Base-by-base conservation (phyloP, 2,329 filamentous ascomycete genomes). In the Neobulgaria alba region DNA sequence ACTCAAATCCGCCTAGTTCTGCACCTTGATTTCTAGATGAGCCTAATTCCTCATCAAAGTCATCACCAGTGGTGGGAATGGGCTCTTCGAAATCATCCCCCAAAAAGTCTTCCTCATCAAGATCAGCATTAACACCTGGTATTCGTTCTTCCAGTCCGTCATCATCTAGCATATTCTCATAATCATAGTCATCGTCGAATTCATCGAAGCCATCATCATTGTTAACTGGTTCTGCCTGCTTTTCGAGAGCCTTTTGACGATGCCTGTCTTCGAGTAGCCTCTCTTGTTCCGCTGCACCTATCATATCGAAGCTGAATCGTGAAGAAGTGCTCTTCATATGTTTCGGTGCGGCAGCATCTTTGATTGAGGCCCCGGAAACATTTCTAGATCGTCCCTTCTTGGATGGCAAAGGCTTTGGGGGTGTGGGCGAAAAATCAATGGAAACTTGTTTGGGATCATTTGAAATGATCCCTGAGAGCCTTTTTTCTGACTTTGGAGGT, bases 281-380 rank as follows among this genome's bases (percentile, higher is more conserved):
- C 59, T 82, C 77, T 53, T 79, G 71, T 44, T 75, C 72, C 10
- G 82, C 82, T 4, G 76, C 76, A 4, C 80, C 81, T 12, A 79
- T 74, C 69, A 88, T 85, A 54, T 89, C 84, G 54, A 90, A 90
- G 53, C 84, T 89, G 57, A 90, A 89, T 10, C 85, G 70, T 0
- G 82, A 87, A 0, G 84, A 85, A 9, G 80, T 85, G 57, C 83
- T 88, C 61, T 80, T 82, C 77, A 82, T 81, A 47, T 81, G 77
- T 45, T 65, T 73, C 2, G 77, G 77, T 23, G 80, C 67, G 5
- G 65, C 60, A 23, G 66, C 64, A 39, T 65, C 55, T 41, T 54
- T 67, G 7, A 57, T 57, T 0, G 73, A 74, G 10, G 65, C 56
- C 3, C 67, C 67, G 0, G 72, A 79, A 3, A 68, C 56, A 40